Conservation (phyloP, 2,329 filamentous ascomycete genomes). For the Exophiala aquamarina region DNA sequence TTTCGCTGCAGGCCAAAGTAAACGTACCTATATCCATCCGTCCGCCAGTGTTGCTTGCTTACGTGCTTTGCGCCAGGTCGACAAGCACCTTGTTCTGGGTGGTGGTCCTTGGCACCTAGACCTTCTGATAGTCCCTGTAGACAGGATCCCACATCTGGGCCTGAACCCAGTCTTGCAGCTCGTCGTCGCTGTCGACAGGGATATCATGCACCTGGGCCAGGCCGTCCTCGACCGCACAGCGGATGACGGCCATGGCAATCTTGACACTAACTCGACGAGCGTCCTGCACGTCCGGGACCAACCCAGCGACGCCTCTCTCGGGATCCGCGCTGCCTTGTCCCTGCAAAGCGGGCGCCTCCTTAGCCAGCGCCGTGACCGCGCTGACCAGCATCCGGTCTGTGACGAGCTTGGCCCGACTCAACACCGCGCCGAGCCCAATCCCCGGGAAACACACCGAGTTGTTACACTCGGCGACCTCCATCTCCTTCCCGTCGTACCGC, state of each 20-base stretch:
- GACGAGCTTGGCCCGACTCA: constrained; percentile 66
- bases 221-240: constrained; percentile 67
- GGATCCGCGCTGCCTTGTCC: no score
- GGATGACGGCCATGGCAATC: constrained; percentile 74
- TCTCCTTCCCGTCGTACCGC: constrained; percentile 54
- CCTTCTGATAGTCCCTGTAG: constrained; percentile 2
- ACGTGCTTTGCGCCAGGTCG: no score
- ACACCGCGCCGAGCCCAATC: constrained; percentile 76
- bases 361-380: constrained; percentile 71
- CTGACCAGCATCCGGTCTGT: constrained; percentile 80
- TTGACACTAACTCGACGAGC: constrained; percentile 75
- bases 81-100: no score
- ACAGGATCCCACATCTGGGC: constrained; percentile 44
- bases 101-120: neutral
- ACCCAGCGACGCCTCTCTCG: constrained; percentile 50
- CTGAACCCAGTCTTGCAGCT: constrained; percentile 41
- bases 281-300: constrained; percentile 73
- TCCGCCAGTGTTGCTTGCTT: no score
- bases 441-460: constrained; percentile 84
- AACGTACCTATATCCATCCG: no score
- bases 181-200: constrained; percentile 45
- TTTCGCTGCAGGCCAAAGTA: no score
- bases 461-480: constrained; percentile 77
- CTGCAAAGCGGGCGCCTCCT: constrained; percentile 69
- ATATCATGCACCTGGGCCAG: constrained; percentile 66